Evolutionary conservation across 1,284 basidiomycete species (phyloP).

Genomic region (Ceratobasidium sp.): DNA sequence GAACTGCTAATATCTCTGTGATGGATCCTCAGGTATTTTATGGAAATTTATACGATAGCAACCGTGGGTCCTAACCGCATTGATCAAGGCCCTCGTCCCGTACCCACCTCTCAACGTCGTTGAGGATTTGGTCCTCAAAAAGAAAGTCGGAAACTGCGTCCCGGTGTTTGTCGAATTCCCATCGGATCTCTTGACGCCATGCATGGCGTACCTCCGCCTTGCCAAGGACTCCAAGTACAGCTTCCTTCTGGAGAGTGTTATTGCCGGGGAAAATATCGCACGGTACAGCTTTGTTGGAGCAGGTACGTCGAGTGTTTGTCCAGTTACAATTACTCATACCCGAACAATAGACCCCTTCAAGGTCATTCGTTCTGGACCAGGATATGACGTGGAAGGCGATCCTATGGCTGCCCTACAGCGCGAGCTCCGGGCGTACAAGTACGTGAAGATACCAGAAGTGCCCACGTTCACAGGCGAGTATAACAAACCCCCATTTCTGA

Average conservation of each 20-base stretch:
- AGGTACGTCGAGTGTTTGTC: conserved; percentile 64
- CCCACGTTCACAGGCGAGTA: conserved; percentile 84
- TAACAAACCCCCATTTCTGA: background rate
- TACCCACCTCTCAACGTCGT: conserved; percentile 74
- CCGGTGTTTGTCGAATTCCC: conserved; percentile 94
- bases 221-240: conserved; percentile 92
- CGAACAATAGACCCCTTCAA: conserved; percentile 84
- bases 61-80: conserved; percentile 9
- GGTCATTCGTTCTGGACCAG: conserved; percentile 88
- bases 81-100: conserved; percentile 51
- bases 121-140: conserved; percentile 76
- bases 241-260: conserved; percentile 92
- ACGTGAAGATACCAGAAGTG: conserved; percentile 90
- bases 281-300: conserved; percentile 97
- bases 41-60: background rate
- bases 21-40: conserved; percentile 43
- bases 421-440: conserved; percentile 88
- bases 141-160: conserved; percentile 88
- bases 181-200: conserved; percentile 96
- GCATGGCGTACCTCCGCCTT: conserved; percentile 94
- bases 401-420: conserved; percentile 87
- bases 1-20: background rate
- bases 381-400: conserved; percentile 86
- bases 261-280: conserved; percentile 90
- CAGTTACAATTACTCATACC: conserved; percentile 31